phyloP scores from a whole-genome alignment of 257 asterid species.

The Voacanga thouarsii region DNA sequence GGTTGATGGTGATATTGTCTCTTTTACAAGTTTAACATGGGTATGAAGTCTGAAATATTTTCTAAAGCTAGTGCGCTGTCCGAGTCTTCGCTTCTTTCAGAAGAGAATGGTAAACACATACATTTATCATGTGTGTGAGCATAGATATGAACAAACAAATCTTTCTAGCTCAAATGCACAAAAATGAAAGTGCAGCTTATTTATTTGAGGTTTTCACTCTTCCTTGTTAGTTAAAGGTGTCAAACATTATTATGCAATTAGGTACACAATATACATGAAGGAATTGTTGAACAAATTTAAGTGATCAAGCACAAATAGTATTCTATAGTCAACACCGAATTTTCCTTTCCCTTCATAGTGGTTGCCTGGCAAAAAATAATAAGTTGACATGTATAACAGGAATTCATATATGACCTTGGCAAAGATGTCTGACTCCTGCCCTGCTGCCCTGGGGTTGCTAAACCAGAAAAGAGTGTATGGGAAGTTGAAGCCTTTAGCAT shows the following conservation, averaged over 20 bases:
- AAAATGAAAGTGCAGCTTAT: background rate
- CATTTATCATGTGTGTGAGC: background rate
- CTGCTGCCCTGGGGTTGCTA: background rate
- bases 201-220: background rate
- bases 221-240: background rate
- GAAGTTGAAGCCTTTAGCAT: background rate
- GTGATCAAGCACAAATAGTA: background rate
- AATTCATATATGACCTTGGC: background rate
- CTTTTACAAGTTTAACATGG: background rate
- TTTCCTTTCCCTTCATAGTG: background rate
- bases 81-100: background rate
- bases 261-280: background rate
- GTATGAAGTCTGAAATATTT: background rate
- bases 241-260: background rate
- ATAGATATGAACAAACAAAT: background rate
- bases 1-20: background rate
- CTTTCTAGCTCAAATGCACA: background rate
- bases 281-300: background rate
- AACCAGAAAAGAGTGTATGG: background rate
- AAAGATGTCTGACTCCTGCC: background rate
- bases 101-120: background rate
- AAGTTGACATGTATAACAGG: background rate
- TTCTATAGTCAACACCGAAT: background rate
- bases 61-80: background rate
- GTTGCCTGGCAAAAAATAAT: background rate